Percentiles rank a stretch among this genome's conserved stretches.
These are phyloP conservation scores for Syzygium aqueum DNA, from an alignment of 345 rosid species.

Conservation along the genomic window DNA sequence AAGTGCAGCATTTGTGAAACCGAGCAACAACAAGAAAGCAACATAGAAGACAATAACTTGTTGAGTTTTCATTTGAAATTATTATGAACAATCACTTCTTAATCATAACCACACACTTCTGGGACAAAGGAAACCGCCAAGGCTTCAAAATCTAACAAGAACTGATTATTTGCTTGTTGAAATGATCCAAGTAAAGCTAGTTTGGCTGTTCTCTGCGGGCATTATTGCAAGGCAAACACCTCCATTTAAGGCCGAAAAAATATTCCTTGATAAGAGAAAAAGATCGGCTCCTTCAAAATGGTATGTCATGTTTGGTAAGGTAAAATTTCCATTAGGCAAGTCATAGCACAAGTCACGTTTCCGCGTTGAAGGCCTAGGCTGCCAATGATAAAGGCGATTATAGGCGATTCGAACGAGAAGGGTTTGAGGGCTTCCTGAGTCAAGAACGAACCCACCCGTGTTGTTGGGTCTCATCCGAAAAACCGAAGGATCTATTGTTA, in stretches of 20 bases:
- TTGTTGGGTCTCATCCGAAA: not conserved
- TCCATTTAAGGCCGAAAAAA: not conserved
- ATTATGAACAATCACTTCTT: not conserved
- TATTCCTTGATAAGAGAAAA: not conserved
- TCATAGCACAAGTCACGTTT: not conserved
- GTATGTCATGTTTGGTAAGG: not conserved
- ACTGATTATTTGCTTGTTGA: rapidly evolving
- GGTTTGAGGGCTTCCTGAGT: not conserved
- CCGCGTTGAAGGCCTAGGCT: not conserved
- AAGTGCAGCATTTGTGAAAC: not conserved
- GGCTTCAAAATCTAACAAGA: not conserved
- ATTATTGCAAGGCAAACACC: not conserved
- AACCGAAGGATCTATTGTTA: not conserved
- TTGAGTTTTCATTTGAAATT: not conserved
- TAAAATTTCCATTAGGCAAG: not conserved
- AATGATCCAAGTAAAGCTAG: not conserved
- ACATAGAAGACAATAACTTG: not conserved
- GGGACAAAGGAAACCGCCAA: not conserved
- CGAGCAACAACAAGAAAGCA: not conserved
- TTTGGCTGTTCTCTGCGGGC: not conserved
- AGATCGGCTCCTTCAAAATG: not conserved
- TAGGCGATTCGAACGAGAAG: not conserved
- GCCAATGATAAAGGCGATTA: not conserved
- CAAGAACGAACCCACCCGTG: not conserved
- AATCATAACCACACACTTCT: not conserved